phyloP scores from a whole-genome alignment of 805 yeast genomes.

The Tetrapisispora taiwanensis region DNA sequence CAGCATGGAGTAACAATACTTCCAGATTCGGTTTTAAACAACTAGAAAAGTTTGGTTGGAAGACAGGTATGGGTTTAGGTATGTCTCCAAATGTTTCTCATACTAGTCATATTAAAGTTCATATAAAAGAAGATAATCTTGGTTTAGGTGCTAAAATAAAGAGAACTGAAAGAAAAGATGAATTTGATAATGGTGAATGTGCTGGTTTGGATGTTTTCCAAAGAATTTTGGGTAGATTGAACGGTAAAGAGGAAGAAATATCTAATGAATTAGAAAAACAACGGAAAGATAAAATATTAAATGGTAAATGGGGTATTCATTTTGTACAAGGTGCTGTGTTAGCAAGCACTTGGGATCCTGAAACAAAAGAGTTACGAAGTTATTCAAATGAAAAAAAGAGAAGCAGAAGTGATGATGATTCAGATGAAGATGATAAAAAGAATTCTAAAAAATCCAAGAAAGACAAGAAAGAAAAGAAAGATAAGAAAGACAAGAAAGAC shows the following conservation, averaged over 20 bases:
- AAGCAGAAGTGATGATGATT: slow-evolving; percentile 21
- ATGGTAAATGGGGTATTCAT: slow-evolving; percentile 80
- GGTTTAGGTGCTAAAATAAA: slow-evolving; percentile 86
- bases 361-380: slow-evolving; percentile 32
- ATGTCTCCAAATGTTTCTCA: slow-evolving; percentile 36
- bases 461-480: slow-evolving; percentile 16
- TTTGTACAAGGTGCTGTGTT: slow-evolving; percentile 80
- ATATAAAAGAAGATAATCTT: slow-evolving; percentile 66
- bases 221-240: slow-evolving; percentile 75
- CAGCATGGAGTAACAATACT: slow-evolving; percentile 85
- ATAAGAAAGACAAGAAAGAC: slow-evolving; percentile 21
- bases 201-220: slow-evolving; percentile 92
- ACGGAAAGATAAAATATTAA: slow-evolving; percentile 58
- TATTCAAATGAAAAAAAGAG: slow-evolving; percentile 24
- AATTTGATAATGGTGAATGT: slow-evolving; percentile 70
- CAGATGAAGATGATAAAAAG: slow-evolving; percentile 15
- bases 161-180: slow-evolving; percentile 49
- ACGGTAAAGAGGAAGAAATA: slow-evolving; percentile 70
- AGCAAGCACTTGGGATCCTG: slow-evolving; percentile 72
- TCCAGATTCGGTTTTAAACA: slow-evolving; percentile 82
- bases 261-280: slow-evolving; percentile 57
- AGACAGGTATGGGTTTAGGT: slow-evolving; percentile 85
- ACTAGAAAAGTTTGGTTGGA: slow-evolving; percentile 79
- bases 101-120: slow-evolving; percentile 75
- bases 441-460: slow-evolving; percentile 22